Evolutionary conservation across 371 early-diverging fungal species (phyloP).

Genomic region (Capniomyces stellatus): DNA sequence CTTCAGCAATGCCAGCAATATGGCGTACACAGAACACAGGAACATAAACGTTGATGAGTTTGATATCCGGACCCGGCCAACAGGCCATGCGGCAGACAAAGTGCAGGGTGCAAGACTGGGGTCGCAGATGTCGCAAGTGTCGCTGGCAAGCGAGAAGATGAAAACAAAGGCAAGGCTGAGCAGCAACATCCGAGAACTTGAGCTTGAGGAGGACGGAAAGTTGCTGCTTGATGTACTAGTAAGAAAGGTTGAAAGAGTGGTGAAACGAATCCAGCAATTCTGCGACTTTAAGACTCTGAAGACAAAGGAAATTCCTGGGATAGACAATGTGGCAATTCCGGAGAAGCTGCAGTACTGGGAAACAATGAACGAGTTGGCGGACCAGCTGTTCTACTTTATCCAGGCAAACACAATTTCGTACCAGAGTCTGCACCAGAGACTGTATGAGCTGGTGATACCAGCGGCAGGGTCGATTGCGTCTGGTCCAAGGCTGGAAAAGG

Average conservation of each 20-base stretch:
- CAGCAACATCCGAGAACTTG: not conserved
- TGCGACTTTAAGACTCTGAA: slow-evolving; percentile 34
- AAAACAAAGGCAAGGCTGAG: not conserved
- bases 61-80: not conserved
- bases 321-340: slow-evolving; percentile 27
- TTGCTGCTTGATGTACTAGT: slow-evolving; percentile 50
- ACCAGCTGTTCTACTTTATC: slow-evolving; percentile 59
- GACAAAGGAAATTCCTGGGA: slow-evolving; percentile 4
- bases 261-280: slow-evolving; percentile 40
- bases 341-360: slow-evolving; percentile 52
- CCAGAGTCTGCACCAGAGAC: slow-evolving; percentile 41
- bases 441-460: slow-evolving; percentile 38
- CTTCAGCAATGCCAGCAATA: not conserved
- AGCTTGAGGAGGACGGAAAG: slow-evolving; percentile 5
- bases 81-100: not conserved
- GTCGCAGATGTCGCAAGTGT: not conserved
- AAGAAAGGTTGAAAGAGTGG: slow-evolving; percentile 39
- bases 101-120: not conserved
- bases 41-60: not conserved
- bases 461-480: slow-evolving; percentile 28
- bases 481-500: slow-evolving; percentile 33
- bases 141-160: not conserved
- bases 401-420: slow-evolving; percentile 42
- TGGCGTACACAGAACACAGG: no score
- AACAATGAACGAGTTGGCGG: slow-evolving; percentile 52